A percentile compares a stretch with the other conserved stretches of the same genome.
phyloP scores from a whole-genome alignment of 768 basidiomycete species.

The Paxillus rubicundulus region DNA sequence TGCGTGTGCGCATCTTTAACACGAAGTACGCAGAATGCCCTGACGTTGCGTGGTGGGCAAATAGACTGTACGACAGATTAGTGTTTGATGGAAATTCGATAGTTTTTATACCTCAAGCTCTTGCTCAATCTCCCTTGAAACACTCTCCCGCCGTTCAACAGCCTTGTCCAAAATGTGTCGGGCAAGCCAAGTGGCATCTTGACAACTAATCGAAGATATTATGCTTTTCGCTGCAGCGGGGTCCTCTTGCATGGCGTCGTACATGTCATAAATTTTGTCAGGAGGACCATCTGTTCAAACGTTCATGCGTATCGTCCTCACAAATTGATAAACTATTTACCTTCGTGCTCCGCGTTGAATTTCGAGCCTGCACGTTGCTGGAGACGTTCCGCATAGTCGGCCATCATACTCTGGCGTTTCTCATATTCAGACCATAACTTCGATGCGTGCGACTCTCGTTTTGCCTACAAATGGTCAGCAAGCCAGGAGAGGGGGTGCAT shows the following conservation, averaged over 20 bases:
- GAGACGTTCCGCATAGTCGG: constrained; percentile 64
- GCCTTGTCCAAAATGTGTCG: constrained; percentile 47
- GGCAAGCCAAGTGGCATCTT: constrained; percentile 65
- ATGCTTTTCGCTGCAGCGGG: constrained; percentile 42
- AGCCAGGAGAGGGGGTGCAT: not conserved
- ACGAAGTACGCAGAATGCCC: constrained; percentile 71
- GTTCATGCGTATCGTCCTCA: not conserved
- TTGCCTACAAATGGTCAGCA: constrained; percentile 39
- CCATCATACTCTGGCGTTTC: constrained; percentile 49
- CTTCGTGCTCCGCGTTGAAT: constrained; percentile 42
- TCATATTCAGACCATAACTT: constrained; percentile 58
- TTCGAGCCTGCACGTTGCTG: constrained; percentile 53
- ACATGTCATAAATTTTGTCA: constrained; percentile 52
- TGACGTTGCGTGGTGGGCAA: constrained; percentile 74
- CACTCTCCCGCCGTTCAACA: constrained; percentile 47
- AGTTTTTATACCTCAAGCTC: constrained; percentile 64
- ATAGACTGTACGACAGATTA: constrained; percentile 37
- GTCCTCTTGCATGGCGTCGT: constrained; percentile 61
- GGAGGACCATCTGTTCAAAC: constrained; percentile 29
- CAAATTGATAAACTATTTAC: constrained; percentile 22
- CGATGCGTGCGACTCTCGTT: constrained; percentile 55
- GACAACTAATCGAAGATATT: constrained; percentile 39
- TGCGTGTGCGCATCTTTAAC: constrained; percentile 60
- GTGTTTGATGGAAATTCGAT: not conserved
- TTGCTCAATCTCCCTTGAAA: constrained; percentile 60